Evolutionary conservation across 257 asterid species (phyloP).

Genomic region (Solanum pinnatisectum): DNA sequence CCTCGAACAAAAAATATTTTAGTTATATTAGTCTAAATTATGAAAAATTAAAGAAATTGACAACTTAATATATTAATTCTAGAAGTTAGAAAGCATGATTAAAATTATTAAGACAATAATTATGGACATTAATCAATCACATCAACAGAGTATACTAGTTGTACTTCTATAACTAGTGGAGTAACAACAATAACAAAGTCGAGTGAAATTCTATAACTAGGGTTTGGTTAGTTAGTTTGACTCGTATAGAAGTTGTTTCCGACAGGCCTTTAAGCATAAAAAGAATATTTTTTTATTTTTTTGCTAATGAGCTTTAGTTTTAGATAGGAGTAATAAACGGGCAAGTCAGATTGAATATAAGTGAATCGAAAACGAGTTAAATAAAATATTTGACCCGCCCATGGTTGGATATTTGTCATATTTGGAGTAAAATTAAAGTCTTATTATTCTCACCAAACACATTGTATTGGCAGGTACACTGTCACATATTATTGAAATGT

Average conservation of each 20-base stretch:
- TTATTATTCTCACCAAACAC: conserved; percentile 38
- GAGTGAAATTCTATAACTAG: background rate
- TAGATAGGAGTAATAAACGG: background rate
- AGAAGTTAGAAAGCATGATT: background rate
- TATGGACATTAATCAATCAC: background rate
- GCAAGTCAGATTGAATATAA: background rate
- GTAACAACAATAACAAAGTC: background rate
- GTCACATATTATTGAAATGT: conserved; percentile 22
- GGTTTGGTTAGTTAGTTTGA: too few relatives aligned
- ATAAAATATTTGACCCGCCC: background rate
- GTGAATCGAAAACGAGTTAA: background rate
- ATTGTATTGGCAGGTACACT: conserved; percentile 3
- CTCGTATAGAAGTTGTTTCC: too few relatives aligned
- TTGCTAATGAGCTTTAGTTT: background rate
- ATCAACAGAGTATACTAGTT: background rate
- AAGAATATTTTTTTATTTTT: background rate
- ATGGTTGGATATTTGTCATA: background rate
- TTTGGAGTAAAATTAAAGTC: conserved; percentile 28
- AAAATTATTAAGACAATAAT: background rate
- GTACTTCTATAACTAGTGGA: background rate
- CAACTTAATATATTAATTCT: background rate
- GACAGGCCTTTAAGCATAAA: too few relatives aligned
- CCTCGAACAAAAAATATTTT: background rate
- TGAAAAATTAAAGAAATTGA: background rate
- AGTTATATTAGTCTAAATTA: background rate